Percentiles rank a stretch among this genome's conserved stretches.
Evolutionary conservation across 345 rosid genomes (phyloP).

Genomic region (Gossypioides kirkii): DNA sequence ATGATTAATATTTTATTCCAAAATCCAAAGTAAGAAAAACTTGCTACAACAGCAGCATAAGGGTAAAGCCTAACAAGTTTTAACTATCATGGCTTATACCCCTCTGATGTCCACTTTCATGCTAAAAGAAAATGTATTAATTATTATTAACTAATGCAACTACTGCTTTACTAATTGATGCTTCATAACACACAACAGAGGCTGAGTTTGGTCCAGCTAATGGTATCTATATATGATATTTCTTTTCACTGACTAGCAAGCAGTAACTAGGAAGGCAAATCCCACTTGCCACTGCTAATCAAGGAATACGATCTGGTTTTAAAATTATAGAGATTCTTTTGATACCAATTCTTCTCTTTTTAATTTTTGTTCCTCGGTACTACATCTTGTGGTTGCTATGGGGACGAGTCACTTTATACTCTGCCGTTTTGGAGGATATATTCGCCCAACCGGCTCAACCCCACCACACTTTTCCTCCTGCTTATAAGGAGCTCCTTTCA

Average conservation of each 20-base stretch:
- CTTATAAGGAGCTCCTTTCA: slow-evolving; percentile 46
- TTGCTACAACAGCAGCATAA: neutral
- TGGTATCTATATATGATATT: neutral
- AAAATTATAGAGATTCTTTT: slow-evolving; percentile 16
- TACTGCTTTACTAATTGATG: neutral
- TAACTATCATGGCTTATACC: neutral
- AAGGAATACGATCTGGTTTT: slow-evolving; percentile 29
- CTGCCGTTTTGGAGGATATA: slow-evolving; percentile 38
- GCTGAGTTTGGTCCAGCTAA: slow-evolving; percentile 11
- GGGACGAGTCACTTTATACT: slow-evolving; percentile 44
- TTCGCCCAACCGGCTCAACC: slow-evolving; percentile 58
- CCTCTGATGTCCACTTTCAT: neutral
- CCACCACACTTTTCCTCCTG: slow-evolving; percentile 44
- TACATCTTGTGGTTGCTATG: slow-evolving; percentile 47
- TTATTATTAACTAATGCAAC: neutral
- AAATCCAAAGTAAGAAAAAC: too few species aligned
- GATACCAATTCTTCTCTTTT: slow-evolving; percentile 35
- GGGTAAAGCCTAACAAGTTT: neutral
- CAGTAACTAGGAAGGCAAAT: slow-evolving; percentile 5
- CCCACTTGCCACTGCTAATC: slow-evolving; percentile 20
- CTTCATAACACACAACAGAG: neutral
- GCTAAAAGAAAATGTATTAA: neutral
- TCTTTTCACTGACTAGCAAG: slow-evolving; percentile 1
- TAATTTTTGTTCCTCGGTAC: slow-evolving; percentile 19
- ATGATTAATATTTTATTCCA: too few species aligned